Conservation (phyloP, 352 stramenopile species). For the Aphanomyces astaci region DNA sequence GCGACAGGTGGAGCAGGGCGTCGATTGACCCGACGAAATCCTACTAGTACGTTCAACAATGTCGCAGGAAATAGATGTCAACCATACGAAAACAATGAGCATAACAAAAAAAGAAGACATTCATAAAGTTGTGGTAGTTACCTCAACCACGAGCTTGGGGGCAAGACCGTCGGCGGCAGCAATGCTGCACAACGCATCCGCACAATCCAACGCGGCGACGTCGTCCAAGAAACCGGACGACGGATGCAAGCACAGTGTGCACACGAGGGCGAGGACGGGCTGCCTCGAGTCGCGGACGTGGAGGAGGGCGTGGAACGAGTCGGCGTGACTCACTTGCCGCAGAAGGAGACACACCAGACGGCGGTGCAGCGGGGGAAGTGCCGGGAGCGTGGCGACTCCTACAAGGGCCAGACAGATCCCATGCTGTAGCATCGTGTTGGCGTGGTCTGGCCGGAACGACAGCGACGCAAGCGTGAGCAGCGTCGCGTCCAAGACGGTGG, state of each 20-base stretch:
- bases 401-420: conserved; percentile 37
- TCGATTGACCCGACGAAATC: conserved; percentile 38
- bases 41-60: too few relatives aligned
- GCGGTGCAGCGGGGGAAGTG: background rate
- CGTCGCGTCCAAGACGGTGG: conserved; percentile 20
- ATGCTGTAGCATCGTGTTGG: conserved; percentile 43
- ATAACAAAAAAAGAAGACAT: too few relatives aligned
- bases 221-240: conserved; percentile 27
- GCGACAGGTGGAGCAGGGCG: conserved; percentile 28
- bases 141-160: background rate
- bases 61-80: too few relatives aligned
- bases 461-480: conserved; percentile 57
- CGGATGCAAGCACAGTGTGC: conserved; percentile 31
- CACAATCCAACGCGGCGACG: conserved; percentile 48
- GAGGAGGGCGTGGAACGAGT: conserved; percentile 24
- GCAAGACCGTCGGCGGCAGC: conserved; percentile 30
- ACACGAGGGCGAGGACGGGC: conserved; percentile 37
- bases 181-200: conserved; percentile 52
- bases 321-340: conserved; percentile 45
- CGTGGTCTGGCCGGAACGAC: conserved; percentile 32
- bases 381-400: conserved; percentile 26
- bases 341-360: conserved; percentile 49
- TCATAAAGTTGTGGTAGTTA: background rate
- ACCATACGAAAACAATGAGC: too few relatives aligned
- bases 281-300: background rate